Evolutionary conservation across 345 rosid species (phyloP), one percentile per base, ranked within the genome.

Genomic region (Cardamine chenopodiifolia): DNA sequence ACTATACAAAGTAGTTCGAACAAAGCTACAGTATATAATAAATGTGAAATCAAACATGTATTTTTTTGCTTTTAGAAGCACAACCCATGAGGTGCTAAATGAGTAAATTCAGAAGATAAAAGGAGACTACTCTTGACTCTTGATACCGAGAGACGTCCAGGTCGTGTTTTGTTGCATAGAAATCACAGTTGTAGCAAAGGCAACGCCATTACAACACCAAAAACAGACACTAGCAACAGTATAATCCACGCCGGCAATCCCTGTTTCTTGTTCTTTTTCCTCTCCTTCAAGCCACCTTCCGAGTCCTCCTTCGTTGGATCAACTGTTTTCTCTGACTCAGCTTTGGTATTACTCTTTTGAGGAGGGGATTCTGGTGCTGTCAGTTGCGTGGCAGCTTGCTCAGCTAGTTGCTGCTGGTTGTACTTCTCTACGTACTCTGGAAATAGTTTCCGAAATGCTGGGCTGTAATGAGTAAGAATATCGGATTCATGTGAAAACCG

Each of bases 171-270:
- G 68, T 23, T 71, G 34, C 77, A 71, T 14, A 72, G 13, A 67
- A 34, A 25, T 89, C 83, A 92, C 73, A 89, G 93, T 74, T 96
- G 98, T 66, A 96, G 97, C 75, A 96, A 81, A 23, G 99, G 99
- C 81, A 96, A 81, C 1, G 99, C 93, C 99, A 96, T 96, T 66
- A 96, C 96, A 17, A 92, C 68, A 32, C 99, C 98, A 31, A 92
- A 88, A 75, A 90, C 82, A 7, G 98, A 96, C 68, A 96, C 82
- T 77, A 96, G 88, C 80, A 92, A 75, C 56, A 96, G 49, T 88
- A 89, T 78, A 85, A 90, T 74, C 98, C 99, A 90, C 13, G 97
- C 85, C 5, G 99, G 97, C 23, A 92, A 83, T 26, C 86, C 62
- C 55, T 84, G 92, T 73, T 86, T 90, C 82, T 76, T 75, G 52